Percentiles rank a stretch among this genome's conserved stretches.
These are phyloP conservation scores for Aspergillus fumigatus DNA, from an alignment of 2,329 filamentous ascomycete genomes.

Conservation along the genomic window DNA sequence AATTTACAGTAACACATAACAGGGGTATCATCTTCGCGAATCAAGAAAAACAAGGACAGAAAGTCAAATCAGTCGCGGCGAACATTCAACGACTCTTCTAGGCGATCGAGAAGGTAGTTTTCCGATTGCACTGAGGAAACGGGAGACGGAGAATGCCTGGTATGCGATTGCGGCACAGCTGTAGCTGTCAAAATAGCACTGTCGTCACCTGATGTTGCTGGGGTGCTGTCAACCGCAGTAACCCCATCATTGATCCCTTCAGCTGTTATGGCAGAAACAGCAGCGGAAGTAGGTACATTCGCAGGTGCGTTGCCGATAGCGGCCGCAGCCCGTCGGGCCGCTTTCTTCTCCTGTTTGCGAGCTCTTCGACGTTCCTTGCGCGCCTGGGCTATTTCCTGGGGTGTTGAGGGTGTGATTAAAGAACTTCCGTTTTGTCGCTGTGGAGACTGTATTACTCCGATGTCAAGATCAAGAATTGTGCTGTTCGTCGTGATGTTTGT, in stretches of 20 bases:
- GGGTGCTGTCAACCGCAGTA: background rate
- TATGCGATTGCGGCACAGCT: background rate
- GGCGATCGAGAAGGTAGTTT: constrained; percentile 21
- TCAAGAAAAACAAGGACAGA: constrained; percentile 2
- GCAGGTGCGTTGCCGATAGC: background rate
- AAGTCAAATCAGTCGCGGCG: background rate
- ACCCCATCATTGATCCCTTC: background rate
- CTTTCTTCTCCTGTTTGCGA: constrained; percentile 19
- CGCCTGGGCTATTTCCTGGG: constrained; percentile 6
- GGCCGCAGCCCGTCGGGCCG: background rate
- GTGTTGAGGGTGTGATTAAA: background rate
- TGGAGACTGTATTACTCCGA: constrained; percentile 8
- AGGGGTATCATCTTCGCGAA: background rate
- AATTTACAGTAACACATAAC: background rate
- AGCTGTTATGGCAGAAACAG: background rate
- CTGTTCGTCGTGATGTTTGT: background rate
- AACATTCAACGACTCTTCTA: constrained; percentile 20
- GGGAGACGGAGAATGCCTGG: constrained; percentile 15
- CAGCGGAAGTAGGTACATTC: background rate
- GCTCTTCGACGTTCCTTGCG: constrained; percentile 18
- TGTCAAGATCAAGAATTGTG: constrained; percentile 20
- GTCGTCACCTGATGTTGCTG: background rate
- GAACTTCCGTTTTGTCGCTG: background rate
- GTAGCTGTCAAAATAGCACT: background rate
- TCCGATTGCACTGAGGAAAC: constrained; percentile 15